Base-by-base conservation (phyloP, 169 alveolate species). In the Cryptosporidium baileyi region DNA sequence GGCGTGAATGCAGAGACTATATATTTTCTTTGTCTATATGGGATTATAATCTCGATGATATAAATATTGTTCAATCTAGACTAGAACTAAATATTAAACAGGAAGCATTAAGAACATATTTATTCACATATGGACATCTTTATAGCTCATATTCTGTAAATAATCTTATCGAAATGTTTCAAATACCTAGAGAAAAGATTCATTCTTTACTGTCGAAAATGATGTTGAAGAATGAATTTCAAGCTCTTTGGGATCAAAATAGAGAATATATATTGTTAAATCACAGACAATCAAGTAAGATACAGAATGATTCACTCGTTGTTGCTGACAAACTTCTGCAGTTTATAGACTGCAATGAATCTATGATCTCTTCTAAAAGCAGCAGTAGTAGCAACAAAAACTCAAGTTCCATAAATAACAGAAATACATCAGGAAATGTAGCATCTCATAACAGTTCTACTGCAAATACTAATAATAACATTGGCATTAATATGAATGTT, bases 81-180 rank as follows among this genome's bases (percentile, higher is more conserved):
- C 82, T 96, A 60, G 88, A 89, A 80, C 94, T 92, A 63, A 92
- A 90, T 80, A 91, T 97, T 65, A 97, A 97, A 92, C 94, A 93
- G 63, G 97, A 96, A 67, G 99, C 98, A 19, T 80, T 96, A 82
- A 91, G 96, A 61, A 94, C 98, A 45, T 97, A 91, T 95, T 89
- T 96, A 47, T 94, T 95, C 91, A 93, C 94, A 47, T 82, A 90
- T 65, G 89, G 82, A n/a, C 82, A 67, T 60, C 82, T 94, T 32
- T 94, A 94, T 88, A 95, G 92, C 60, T 93, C 97, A 8, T 93
- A 92, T 82, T 91, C 97, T 9, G 92, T 94, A 36, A 93, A 89
- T 28, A 96, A 94, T 82, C 82, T 94, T 65, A 90, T 94, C 36
- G 80, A 82, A 36, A 94, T 94, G 97, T 94, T 94, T 65, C 94